Percentiles rank a stretch among this genome's conserved stretches.
Conservation (phyloP, 495 filamentous ascomycete species). For the Thermochaetoides thermophila region DNA sequence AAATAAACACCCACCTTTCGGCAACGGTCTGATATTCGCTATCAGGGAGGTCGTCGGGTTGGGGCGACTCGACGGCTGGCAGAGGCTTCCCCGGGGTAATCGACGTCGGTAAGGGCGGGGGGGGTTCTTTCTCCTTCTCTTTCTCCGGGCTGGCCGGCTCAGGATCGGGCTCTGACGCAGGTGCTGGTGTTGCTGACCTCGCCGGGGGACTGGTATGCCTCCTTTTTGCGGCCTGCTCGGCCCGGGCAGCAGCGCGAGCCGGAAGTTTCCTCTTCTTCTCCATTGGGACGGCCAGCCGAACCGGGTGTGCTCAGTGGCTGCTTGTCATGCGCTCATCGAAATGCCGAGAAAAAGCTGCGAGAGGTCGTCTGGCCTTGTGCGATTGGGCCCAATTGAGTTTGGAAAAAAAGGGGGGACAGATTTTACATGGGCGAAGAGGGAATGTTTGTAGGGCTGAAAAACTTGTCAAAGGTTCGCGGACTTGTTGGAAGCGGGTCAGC, state of each 20-base stretch:
- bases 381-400: too few species aligned
- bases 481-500: too few species aligned
- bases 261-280: conserved; percentile 44
- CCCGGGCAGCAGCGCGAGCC: conserved; percentile 36
- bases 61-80: conserved; percentile 56
- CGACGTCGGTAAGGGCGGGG: conserved; percentile 46
- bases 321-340: conserved; percentile 16
- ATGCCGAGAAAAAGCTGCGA: neutral
- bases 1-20: conserved; percentile 56
- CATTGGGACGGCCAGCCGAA: conserved; percentile 21
- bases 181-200: conserved; percentile 19
- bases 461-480: too few species aligned
- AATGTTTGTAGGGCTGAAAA: too few species aligned
- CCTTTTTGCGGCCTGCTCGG: conserved; percentile 36
- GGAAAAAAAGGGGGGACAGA: too few species aligned
- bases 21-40: conserved; percentile 69
- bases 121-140: conserved; percentile 23
- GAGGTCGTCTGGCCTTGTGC: too few species aligned
- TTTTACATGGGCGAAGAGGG: too few species aligned
- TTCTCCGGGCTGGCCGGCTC: too few species aligned
- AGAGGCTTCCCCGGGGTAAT: conserved; percentile 45
- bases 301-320: conserved; percentile 6
- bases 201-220: conserved; percentile 27
- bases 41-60: conserved; percentile 44
- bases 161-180: conserved; percentile 18